Base-by-base conservation (phyloP, 208 protist genomes). In the Lotmaria passim region DNA sequence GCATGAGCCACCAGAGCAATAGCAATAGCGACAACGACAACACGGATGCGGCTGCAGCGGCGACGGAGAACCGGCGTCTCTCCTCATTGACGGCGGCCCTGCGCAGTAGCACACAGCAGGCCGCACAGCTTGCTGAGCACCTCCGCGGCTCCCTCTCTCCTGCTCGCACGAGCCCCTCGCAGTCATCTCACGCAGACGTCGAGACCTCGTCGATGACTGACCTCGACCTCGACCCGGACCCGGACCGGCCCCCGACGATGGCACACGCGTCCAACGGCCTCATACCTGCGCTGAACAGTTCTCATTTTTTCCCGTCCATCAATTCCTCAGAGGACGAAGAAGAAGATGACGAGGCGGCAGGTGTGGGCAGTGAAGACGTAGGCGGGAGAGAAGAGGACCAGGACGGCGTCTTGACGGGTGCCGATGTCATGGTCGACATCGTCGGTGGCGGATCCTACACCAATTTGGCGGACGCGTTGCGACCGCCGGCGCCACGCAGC, bases 241-340 rank as follows among this genome's bases (percentile, higher is more conserved):
- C 15, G 2, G 55, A 69, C 11, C 71, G 71, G 17, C 71, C 71
- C 8, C 47, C 71, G 4, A 77, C 71, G 48, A 77, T 77, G 56
- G 71, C 71, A 1, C 71, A 77, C 43, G 46, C 30, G n/a, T 33
- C 46, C 46, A 65, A 14, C 48, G 71, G 71, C 3, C 63, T 77
- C 46, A 47, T 71, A 46, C 71, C 71, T 0, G 62, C 55, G 0
- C 28, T 77, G 14, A 0, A 7, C 3, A 26, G 24, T 7, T 60
- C 51, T n/a, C 21, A 44, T 2, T 34, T 1, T 11, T 19, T 65
- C 33, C 26, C 46, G 28, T 7, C 62, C 0, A 36, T 52, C 15
- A 41, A 26, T 0, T 34, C 69, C 7, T 60, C 58, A 6, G 33
- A 47, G 0, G 61, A 48, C 2, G 62, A 60, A 0, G 59, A 55